A percentile compares a stretch with the other conserved stretches of the same genome.
Conservation (phyloP, 202 grass and related monocot species). For the Carex arenaria region DNA sequence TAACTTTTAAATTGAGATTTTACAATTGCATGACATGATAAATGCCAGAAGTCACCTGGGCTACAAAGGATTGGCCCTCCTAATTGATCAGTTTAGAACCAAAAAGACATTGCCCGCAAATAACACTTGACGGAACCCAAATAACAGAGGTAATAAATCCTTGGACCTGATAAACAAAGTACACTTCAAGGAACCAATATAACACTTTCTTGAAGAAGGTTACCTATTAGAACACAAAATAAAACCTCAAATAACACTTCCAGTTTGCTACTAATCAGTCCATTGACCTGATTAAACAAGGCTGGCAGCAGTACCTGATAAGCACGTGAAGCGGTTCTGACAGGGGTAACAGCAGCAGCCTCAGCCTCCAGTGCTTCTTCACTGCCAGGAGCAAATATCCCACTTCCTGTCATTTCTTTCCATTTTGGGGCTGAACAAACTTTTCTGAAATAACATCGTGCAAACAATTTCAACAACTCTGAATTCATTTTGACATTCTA, state of each 20-base stretch:
- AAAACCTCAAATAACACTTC: too few species aligned
- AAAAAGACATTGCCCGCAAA: too few species aligned
- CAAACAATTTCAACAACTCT: background rate
- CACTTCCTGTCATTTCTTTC: slow-evolving; percentile 97
- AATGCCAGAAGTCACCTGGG: too few species aligned
- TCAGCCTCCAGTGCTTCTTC: slow-evolving; percentile 44
- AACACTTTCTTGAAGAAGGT: background rate
- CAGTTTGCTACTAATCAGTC: background rate
- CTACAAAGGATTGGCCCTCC: too few species aligned
- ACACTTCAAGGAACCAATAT: background rate
- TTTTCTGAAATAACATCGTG: slow-evolving; percentile 36
- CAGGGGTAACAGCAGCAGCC: slow-evolving; percentile 41
- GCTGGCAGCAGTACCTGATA: slow-evolving; percentile 46
- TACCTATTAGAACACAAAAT: background rate
- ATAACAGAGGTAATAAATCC: background rate
- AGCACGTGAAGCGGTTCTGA: slow-evolving; percentile 39
- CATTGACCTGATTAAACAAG: background rate
- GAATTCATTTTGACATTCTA: background rate
- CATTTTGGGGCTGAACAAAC: slow-evolving; percentile 87
- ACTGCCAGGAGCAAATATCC: slow-evolving; percentile 63
- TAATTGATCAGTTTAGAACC: too few species aligned
- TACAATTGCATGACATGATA: too few species aligned
- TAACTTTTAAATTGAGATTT: too few species aligned
- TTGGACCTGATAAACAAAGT: background rate
- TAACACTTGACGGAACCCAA: too few species aligned